Conservation (phyloP, 2,329 filamentous ascomycete genomes). For the Phoma sp. region DNA sequence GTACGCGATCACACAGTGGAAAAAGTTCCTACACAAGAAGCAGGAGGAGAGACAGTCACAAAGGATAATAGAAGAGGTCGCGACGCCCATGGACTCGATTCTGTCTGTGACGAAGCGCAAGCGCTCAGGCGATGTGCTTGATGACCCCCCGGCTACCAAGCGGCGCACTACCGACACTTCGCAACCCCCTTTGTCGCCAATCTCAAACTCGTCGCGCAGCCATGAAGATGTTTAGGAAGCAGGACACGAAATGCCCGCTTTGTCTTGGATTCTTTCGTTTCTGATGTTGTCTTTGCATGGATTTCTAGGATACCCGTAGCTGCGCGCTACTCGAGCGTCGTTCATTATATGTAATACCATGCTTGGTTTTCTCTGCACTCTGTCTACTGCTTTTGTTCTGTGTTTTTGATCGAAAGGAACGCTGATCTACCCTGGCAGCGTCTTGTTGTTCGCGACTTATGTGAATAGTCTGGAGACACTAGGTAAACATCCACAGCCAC, state of each 20-base stretch:
- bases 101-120: constrained; percentile 23
- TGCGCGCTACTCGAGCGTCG: constrained; percentile 1
- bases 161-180: constrained; percentile 22
- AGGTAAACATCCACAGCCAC: too few relatives aligned
- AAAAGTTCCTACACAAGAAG: constrained; percentile 30
- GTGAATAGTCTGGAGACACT: too few relatives aligned
- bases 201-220: constrained; percentile 29
- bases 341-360: background rate
- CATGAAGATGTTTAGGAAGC: background rate
- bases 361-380: background rate
- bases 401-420: background rate
- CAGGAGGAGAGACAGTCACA: constrained; percentile 18
- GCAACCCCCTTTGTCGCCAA: constrained; percentile 36
- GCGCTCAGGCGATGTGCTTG: constrained; percentile 23
- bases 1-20: constrained; percentile 39
- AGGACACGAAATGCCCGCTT: background rate
- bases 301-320: constrained; percentile 16
- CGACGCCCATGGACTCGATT: background rate
- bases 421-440: background rate
- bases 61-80: background rate
- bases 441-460: too few relatives aligned
- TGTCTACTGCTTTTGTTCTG: background rate
- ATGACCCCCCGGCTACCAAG: constrained; percentile 27
- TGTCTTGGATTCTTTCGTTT: background rate
- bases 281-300: background rate